Evolutionary conservation across 1,284 basidiomycete species (phyloP), one percentile per base, ranked within the genome.

Genomic region (Retiboletus flavoniger): DNA sequence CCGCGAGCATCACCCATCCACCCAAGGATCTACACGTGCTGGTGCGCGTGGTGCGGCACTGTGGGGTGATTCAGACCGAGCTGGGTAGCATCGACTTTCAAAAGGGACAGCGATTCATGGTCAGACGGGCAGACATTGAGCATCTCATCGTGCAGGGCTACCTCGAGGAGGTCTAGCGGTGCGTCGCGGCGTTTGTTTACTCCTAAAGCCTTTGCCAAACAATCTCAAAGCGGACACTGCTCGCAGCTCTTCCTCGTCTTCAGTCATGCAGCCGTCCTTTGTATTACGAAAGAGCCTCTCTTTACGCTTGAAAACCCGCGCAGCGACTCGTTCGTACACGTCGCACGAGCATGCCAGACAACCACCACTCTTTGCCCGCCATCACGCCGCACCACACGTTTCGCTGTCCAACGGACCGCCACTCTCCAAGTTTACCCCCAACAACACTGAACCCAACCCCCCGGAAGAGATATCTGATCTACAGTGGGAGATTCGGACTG

Each of bases 91-190:
- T 98, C 55, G 89, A 95, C 68, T 94, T 98, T 67, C 81, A 84
- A 63, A 91, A 88, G 70, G 95, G 94, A 0, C 89, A 94, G 72
- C 75, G 94, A 54, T 95, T 93, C 66, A 84, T 93, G 76, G 86
- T 97, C 48, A 79, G 89, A 44, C 77, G 92, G 60, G 82, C 87
- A 10, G 92, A 96, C 70, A 87, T 98, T 55, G 95, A 98, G 70
- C 86, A 93, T 68, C 79, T 98, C 60, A 91, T 98, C 63, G 84
- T 95, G 1, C 91, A 95, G 66, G 95, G 94, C 4, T 96, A 89
- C 71, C 74, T 98, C 58, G 91, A 95, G 73, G 82, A 88, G 62
- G 78, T 85, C 56, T 76, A 65, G 65, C 47, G 45, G 41, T 56
- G 38, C 38, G 55, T 17, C 17, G 32, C 34, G 42, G 24, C 49